Percentiles rank a stretch among this genome's conserved stretches.
These are phyloP conservation scores for Oryza australiensis DNA, from an alignment of 176 grass and related monocot genomes.

Conservation along the genomic window DNA sequence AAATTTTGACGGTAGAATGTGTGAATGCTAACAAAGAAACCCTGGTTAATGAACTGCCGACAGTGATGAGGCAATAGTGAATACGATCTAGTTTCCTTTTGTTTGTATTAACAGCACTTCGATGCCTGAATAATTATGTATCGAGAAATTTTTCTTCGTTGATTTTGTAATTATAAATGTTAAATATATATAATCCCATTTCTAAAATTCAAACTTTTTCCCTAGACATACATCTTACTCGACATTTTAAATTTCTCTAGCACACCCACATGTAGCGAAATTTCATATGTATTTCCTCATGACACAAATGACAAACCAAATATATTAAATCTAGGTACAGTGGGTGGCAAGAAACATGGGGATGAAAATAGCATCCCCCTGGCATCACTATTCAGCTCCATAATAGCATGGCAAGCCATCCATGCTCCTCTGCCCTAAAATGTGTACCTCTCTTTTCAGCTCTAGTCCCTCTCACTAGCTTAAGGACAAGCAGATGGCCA, in stretches of 20 bases:
- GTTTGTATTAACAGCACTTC: not conserved
- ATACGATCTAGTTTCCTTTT: not conserved
- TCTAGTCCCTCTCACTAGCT: constrained; percentile 59
- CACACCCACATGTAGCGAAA: not conserved
- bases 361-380: not conserved
- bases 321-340: not conserved
- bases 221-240: not conserved
- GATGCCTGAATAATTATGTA: not conserved
- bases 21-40: not conserved
- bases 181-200: not conserved
- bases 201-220: not conserved
- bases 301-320: constrained; percentile 1
- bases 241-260: too few relatives aligned
- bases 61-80: not conserved
- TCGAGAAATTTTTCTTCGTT: not conserved
- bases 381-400: constrained; percentile 19
- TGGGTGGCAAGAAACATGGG: not conserved
- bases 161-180: not conserved
- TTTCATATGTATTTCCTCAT: constrained; percentile 1
- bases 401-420: constrained; percentile 32
- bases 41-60: not conserved
- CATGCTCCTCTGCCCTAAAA: constrained; percentile 43
- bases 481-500: constrained; percentile 39
- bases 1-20: not conserved
- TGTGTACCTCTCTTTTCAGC: constrained; percentile 46